A percentile compares a stretch with the other conserved stretches of the same genome.
These are phyloP conservation scores for Penstemon davidsonii DNA, from an alignment of 257 asterid genomes.

Conservation along the genomic window DNA sequence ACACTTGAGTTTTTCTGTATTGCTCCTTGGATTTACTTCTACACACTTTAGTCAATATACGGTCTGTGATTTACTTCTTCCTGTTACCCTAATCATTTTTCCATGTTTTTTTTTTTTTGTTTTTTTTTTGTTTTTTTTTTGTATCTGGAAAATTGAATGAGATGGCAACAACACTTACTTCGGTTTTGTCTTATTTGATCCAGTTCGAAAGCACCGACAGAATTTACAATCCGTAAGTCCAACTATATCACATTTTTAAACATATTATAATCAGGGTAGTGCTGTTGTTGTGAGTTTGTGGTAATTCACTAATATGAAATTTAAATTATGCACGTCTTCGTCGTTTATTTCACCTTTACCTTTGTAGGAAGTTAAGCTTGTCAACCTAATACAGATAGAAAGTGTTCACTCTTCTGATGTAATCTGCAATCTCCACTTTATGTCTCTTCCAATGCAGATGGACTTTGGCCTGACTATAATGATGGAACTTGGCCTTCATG, in stretches of 20 bases:
- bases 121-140: neutral
- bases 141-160: slow-evolving; percentile 5
- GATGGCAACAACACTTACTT: slow-evolving; percentile 32
- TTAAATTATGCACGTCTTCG: too few relatives aligned
- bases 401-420: slow-evolving; percentile 15
- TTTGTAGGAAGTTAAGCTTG: neutral
- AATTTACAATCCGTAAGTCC: slow-evolving; percentile 86
- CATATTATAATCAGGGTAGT: slow-evolving; percentile 14
- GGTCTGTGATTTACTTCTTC: slow-evolving; percentile 6
- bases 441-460: slow-evolving; percentile 56
- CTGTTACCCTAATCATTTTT: slow-evolving; percentile 20
- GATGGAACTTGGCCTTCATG: slow-evolving; percentile 97
- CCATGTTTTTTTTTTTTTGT: neutral
- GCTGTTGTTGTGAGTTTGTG: neutral
- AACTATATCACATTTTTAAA: slow-evolving; percentile 15
- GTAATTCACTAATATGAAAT: neutral
- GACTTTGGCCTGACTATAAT: slow-evolving; percentile 90
- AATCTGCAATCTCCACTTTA: neutral
- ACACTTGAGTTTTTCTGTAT: too few relatives aligned
- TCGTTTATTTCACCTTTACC: neutral
- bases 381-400: slow-evolving; percentile 11
- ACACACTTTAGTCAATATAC: too few relatives aligned
- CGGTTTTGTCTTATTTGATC: slow-evolving; percentile 31
- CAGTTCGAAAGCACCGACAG: slow-evolving; percentile 65
- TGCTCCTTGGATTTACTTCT: too few relatives aligned